phyloP scores from a whole-genome alignment of 306 rosid genomes.

The Leucaena leucocephala region DNA sequence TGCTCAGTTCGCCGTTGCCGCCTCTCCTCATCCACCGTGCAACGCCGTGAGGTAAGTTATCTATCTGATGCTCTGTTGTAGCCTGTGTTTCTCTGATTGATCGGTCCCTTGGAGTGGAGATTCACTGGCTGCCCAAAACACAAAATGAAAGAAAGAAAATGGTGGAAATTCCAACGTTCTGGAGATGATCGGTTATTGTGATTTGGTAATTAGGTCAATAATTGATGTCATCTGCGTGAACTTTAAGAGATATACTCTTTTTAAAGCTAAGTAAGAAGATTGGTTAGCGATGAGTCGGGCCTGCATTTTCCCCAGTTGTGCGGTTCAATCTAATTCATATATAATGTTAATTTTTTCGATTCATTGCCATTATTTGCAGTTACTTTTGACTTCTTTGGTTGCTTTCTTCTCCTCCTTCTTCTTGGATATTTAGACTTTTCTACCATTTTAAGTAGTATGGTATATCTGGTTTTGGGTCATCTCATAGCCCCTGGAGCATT shows the following conservation, averaged over 20 bases:
- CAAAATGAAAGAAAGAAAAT: too few relatives aligned
- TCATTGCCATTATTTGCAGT: too few relatives aligned
- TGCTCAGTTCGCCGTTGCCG: too few relatives aligned
- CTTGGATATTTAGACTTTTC: not conserved
- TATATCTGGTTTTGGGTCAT: too few relatives aligned
- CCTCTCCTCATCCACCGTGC: too few relatives aligned
- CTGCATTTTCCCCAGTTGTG: not conserved
- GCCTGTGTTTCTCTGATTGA: too few relatives aligned
- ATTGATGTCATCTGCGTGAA: not conserved
- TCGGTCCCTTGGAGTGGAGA: too few relatives aligned
- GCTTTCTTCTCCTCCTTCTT: not conserved
- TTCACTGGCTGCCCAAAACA: too few relatives aligned
- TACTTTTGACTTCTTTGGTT: too few relatives aligned
- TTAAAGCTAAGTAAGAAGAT: not conserved
- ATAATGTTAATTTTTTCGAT: too few relatives aligned
- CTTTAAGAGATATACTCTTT: not conserved
- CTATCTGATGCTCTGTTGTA: too few relatives aligned
- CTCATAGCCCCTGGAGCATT: not conserved
- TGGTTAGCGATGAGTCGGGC: not conserved
- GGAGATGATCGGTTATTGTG: not conserved
- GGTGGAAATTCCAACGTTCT: not conserved
- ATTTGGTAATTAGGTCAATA: not conserved
- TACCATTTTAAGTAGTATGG: not conserved
- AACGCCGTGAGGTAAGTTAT: too few relatives aligned
- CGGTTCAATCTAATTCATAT: not conserved